Conservation (phyloP, 371 early-diverging fungal species). For the Haplosporangium sp. region DNA sequence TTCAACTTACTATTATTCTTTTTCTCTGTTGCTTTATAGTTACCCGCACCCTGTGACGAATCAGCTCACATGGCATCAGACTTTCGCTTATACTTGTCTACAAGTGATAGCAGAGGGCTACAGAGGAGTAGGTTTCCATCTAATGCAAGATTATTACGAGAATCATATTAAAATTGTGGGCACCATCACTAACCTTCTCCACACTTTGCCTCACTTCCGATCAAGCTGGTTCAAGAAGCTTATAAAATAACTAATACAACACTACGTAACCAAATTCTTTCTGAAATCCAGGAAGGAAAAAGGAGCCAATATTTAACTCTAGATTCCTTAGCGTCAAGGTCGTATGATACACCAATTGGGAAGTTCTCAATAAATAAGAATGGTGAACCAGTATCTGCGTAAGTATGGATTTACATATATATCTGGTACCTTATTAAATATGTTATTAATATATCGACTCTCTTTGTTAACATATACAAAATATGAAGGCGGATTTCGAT, state of each 20-base stretch:
- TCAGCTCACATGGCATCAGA: slow-evolving; percentile 57
- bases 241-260: slow-evolving; percentile 11
- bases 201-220: not conserved
- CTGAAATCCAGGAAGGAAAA: slow-evolving; percentile 31
- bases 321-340: not conserved
- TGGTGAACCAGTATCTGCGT: slow-evolving; percentile 39
- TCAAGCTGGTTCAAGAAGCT: slow-evolving; percentile 27
- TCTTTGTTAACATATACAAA: not conserved
- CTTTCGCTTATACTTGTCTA: slow-evolving; percentile 66
- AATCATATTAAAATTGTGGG: too few species aligned
- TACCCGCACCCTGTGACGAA: slow-evolving; percentile 50
- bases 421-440: too few species aligned
- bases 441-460: not conserved
- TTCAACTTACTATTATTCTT: not conserved
- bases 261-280: not conserved
- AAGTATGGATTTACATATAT: not conserved
- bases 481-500: slow-evolving; percentile 21
- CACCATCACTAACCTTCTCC: slow-evolving; percentile 8
- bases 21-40: slow-evolving; percentile 48
- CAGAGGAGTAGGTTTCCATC: slow-evolving; percentile 39
- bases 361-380: slow-evolving; percentile 33
- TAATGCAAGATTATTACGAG: too few species aligned
- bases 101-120: slow-evolving; percentile 67
- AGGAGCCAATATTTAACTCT: slow-evolving; percentile 29
- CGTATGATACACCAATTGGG: slow-evolving; percentile 29